Base-by-base conservation (phyloP, 2,329 filamentous ascomycete genomes). In the Fusarium piperis region DNA sequence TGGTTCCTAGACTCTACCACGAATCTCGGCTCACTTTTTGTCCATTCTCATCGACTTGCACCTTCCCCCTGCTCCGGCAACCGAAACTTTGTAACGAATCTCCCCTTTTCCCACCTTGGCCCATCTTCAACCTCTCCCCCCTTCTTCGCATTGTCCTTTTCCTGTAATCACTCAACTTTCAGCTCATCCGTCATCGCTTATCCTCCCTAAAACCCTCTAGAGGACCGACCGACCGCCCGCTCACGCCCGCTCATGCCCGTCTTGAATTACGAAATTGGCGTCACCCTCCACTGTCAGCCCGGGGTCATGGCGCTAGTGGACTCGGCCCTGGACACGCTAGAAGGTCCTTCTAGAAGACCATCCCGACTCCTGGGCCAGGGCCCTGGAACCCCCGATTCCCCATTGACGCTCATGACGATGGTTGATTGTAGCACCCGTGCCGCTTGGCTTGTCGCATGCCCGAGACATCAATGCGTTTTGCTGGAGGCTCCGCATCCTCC, bases 271-370 rank as follows among this genome's bases (percentile, higher is more conserved):
- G 56, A 63, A 72, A 62, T 59, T 57, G 51, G 51, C 59, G 56
- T 63, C 62, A 48, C 51, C 70, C 72, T 72, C 74, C 72, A 75
- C 72, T 65, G 56, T 32, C 36, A 55, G 44, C 74, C 74, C 57
- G 62, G 74, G 74, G 65, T 67, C 56, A 41, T 51, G 46, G 38
- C 70, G 64, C 74, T 74, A 70, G 68, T 58, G 46, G 51, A 66
- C 53, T 59, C 61, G 56, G 69, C 68, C 73, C 71, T 68, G 72
- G 56, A 67, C 65, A 33, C 74, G 74, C 74, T 76, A 76, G 74
- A 76, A 76, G 67, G 70, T 65, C 65, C 71, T 76, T 76, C 74
- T 76, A 76, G 74, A 76, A 76, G 72, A 64, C 39, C 69, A 61
- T 72, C 71, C 68, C 64, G 60, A 72, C 74, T 74, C 74, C 73